Evolutionary conservation across 768 basidiomycete species (phyloP).

Genomic region (Tremella yokohamensis): DNA sequence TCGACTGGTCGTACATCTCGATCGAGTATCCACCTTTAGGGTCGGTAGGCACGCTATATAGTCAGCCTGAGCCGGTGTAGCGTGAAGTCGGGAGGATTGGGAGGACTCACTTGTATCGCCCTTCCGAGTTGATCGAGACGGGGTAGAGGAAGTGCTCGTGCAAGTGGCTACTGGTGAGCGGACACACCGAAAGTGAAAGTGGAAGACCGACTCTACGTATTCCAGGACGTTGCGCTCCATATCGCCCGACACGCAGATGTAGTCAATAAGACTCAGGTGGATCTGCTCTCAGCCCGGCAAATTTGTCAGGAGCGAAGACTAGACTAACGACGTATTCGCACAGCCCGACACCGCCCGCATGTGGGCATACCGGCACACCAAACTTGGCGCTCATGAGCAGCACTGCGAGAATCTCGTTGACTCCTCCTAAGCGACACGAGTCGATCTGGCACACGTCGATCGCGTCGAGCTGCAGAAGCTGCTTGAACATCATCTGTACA

Average conservation of each 20-base stretch:
- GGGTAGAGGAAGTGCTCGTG: constrained; percentile 91
- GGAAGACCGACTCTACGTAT: constrained; percentile 44
- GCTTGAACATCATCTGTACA: constrained; percentile 67
- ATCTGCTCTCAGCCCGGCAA: constrained; percentile 37
- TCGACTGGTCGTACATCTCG: constrained; percentile 78
- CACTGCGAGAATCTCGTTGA: constrained; percentile 87
- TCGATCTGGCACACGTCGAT: constrained; percentile 96
- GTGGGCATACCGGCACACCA: constrained; percentile 82
- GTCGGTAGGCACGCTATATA: constrained; percentile 73
- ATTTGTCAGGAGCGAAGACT: neutral
- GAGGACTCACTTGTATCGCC: constrained; percentile 65
- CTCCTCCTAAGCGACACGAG: constrained; percentile 86
- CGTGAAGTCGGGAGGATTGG: constrained; percentile 43
- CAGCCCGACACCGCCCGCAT: constrained; percentile 89
- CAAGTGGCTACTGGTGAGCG: constrained; percentile 57
- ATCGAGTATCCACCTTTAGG: constrained; percentile 75
- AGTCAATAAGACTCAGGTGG: constrained; percentile 73
- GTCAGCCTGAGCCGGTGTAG: constrained; percentile 79
- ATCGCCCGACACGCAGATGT: constrained; percentile 80
- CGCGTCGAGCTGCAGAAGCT: constrained; percentile 76
- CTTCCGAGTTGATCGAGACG: constrained; percentile 77
- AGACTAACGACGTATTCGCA: constrained; percentile 78
- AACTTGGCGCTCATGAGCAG: constrained; percentile 90
- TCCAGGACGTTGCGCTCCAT: constrained; percentile 92
- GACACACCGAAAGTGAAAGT: neutral